Evolutionary conservation across 768 basidiomycete species (phyloP).

Genomic region (Tricholomella constricta): DNA sequence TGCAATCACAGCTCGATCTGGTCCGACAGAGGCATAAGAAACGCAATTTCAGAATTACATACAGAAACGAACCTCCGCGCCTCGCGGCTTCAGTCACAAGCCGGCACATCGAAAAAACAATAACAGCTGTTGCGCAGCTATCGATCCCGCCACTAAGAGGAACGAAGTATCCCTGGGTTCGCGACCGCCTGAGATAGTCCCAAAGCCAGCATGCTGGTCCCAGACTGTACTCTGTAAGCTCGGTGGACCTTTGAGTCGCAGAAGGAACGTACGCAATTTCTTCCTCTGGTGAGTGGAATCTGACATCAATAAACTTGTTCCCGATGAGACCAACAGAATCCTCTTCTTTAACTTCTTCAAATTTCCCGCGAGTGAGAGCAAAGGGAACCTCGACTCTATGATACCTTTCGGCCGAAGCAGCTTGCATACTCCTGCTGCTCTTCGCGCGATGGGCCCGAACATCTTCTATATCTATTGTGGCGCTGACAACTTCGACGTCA

Average conservation of each 20-base stretch:
- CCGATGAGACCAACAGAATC: constrained; percentile 41
- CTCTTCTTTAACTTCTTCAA: constrained; percentile 61
- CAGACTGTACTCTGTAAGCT: constrained; percentile 49
- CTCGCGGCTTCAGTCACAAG: constrained; percentile 80
- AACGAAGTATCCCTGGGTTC: constrained; percentile 93
- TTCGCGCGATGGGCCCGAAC: constrained; percentile 86
- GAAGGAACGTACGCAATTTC: constrained; percentile 85
- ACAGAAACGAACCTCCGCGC: constrained; percentile 54
- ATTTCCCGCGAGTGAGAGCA: constrained; percentile 74
- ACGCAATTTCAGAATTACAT: neutral
- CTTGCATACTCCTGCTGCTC: constrained; percentile 89
- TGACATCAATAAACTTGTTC: constrained; percentile 46
- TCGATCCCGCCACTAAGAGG: constrained; percentile 97
- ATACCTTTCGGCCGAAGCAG: constrained; percentile 73
- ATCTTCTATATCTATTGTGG: constrained; percentile 96
- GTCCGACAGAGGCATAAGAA: neutral
- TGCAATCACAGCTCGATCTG: constrained; percentile 71
- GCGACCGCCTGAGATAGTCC: constrained; percentile 95
- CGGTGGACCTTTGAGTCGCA: neutral
- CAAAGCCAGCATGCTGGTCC: constrained; percentile 99
- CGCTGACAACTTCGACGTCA: constrained; percentile 95
- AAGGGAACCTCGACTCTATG: constrained; percentile 82
- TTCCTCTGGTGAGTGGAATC: constrained; percentile 89
- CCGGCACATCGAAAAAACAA: constrained; percentile 96
- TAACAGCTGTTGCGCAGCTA: constrained; percentile 94